phyloP scores from a whole-genome alignment of 192 early-diverging fungal genomes.

The Coemansia guatemalensis region DNA sequence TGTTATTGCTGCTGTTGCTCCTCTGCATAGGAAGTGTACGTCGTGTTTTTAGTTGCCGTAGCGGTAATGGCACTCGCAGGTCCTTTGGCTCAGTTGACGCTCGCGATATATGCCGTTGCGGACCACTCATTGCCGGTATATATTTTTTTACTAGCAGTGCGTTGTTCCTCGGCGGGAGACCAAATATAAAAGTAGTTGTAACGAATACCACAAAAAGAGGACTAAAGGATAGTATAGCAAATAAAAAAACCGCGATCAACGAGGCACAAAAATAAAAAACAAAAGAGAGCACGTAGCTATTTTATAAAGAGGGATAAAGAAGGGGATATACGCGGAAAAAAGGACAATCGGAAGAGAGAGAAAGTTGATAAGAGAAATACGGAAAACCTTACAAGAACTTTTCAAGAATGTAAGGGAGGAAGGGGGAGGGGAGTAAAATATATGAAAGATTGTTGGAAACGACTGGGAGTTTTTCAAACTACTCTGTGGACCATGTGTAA shows the following conservation, averaged over 20 bases:
- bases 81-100: slow-evolving; percentile 18
- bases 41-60: slow-evolving; percentile 8
- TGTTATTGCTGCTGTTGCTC: slow-evolving; percentile 2
- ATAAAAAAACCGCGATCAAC: neutral
- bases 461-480: neutral
- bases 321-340: neutral
- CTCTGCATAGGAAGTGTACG: slow-evolving; percentile 5
- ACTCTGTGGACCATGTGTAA: neutral
- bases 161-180: neutral
- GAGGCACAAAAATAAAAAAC: neutral
- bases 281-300: neutral
- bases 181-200: neutral
- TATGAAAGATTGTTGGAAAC: neutral
- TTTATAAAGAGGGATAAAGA: neutral
- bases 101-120: slow-evolving; percentile 8
- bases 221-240: neutral
- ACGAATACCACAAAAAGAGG: neutral
- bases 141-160: neutral
- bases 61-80: slow-evolving; percentile 9
- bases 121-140: neutral
- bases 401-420: too few species aligned
- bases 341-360: slow-evolving; percentile 3
- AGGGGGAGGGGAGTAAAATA: too few species aligned
- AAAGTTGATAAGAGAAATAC: slow-evolving; percentile 1
- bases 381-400: too few species aligned